phyloP scores from a whole-genome alignment of 148 eudicot species.

The Fagopyrum homotropicum region DNA sequence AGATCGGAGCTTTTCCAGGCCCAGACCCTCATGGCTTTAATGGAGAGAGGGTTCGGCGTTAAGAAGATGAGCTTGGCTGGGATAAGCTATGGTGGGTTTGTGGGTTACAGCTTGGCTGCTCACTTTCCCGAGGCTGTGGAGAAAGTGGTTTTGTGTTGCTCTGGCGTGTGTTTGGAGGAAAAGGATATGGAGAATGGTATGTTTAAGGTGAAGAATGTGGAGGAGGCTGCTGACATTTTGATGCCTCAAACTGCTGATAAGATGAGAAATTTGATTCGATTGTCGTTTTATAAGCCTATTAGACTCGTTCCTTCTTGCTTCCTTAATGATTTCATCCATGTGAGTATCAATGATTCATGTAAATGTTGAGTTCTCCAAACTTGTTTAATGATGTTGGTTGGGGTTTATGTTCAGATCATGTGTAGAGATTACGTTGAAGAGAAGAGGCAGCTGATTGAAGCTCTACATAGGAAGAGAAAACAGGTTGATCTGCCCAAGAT shows the following conservation, averaged over 20 bases:
- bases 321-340: slow-evolving; percentile 49
- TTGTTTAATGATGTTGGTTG: no score
- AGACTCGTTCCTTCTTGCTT: slow-evolving; percentile 40
- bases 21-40: slow-evolving; percentile 26
- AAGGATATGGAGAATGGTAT: slow-evolving; percentile 40
- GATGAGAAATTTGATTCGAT: slow-evolving; percentile 33
- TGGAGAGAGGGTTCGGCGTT: slow-evolving; percentile 27
- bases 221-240: slow-evolving; percentile 33
- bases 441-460: slow-evolving; percentile 53
- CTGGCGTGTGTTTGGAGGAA: slow-evolving; percentile 49
- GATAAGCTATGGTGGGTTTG: slow-evolving; percentile 58
- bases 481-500: slow-evolving; percentile 78
- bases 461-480: slow-evolving; percentile 62
- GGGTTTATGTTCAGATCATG: slow-evolving; percentile 44
- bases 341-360: slow-evolving; percentile 20
- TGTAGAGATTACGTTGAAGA: slow-evolving; percentile 49
- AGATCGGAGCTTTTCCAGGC: slow-evolving; percentile 54
- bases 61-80: slow-evolving; percentile 36
- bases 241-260: slow-evolving; percentile 41
- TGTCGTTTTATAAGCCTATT: slow-evolving; percentile 38
- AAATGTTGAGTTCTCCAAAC: background rate
- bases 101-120: slow-evolving; percentile 49
- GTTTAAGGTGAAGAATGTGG: slow-evolving; percentile 35
- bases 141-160: slow-evolving; percentile 31
- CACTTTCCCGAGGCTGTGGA: slow-evolving; percentile 36